Conservation (phyloP, 202 grass and related monocot genomes). For the Setaria viridis region DNA sequence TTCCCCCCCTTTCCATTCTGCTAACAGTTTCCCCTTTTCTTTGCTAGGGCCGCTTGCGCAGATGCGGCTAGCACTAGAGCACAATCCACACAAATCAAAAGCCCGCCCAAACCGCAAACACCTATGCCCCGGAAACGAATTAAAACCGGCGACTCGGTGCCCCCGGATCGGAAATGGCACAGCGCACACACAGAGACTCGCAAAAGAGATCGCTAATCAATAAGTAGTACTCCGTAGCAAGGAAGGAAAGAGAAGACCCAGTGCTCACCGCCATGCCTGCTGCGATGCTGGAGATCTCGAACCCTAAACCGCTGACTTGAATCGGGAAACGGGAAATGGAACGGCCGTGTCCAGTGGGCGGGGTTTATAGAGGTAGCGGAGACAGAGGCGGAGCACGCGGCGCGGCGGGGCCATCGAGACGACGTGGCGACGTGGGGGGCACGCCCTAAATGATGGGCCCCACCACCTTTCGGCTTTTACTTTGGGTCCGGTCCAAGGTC, state of each 20-base stretch:
- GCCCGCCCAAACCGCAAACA: neutral
- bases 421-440: conserved; percentile 49
- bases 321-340: conserved; percentile 43
- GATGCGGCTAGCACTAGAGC: neutral
- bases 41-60: neutral
- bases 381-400: conserved; percentile 34
- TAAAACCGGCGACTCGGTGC: neutral
- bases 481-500: conserved; percentile 13
- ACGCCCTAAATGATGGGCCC: conserved; percentile 2
- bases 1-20: neutral
- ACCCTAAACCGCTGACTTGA: conserved; percentile 57
- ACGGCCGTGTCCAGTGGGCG: conserved; percentile 21
- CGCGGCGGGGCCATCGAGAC: conserved; percentile 20
- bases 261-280: conserved; percentile 58
- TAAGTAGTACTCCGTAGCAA: too few relatives aligned
- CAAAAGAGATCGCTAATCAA: neutral
- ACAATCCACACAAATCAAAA: conserved; percentile 14
- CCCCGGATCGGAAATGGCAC: conserved; percentile 24
- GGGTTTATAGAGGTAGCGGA: conserved; percentile 41
- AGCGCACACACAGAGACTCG: too few relatives aligned
- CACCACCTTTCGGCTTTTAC: conserved; percentile 19
- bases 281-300: conserved; percentile 44
- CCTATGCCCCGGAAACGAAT: neutral
- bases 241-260: neutral
- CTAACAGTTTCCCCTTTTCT: neutral